Evolutionary conservation across 202 grass and related monocot genomes (phyloP).

Genomic region (Zoysia matrella): DNA sequence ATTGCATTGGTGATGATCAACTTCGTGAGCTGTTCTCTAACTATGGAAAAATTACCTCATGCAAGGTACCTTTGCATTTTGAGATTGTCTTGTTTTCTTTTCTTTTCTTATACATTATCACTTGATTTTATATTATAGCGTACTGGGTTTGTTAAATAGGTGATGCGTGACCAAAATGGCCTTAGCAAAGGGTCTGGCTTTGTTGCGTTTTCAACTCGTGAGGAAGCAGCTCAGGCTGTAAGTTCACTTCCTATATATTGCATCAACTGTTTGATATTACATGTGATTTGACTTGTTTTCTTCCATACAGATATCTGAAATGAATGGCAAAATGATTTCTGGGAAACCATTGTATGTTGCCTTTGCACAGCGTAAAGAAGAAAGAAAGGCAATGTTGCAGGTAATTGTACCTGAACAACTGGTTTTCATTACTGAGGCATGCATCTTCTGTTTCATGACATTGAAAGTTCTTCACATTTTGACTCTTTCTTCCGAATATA

Average conservation of each 20-base stretch:
- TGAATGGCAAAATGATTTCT: slow-evolving; percentile 74
- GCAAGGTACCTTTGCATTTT: neutral
- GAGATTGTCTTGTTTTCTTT: neutral
- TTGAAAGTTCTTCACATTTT: neutral
- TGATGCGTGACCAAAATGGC: too few relatives aligned
- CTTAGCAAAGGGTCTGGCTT: too few relatives aligned
- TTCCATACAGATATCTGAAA: slow-evolving; percentile 66
- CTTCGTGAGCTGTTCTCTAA: slow-evolving; percentile 69
- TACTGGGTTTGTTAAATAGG: too few relatives aligned
- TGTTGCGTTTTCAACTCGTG: too few relatives aligned
- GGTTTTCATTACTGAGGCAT: neutral
- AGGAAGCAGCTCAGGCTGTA: too few relatives aligned
- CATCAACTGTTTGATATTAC: neutral
- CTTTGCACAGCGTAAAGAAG: too few relatives aligned
- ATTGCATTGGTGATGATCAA: slow-evolving; percentile 78
- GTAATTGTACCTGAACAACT: slow-evolving; percentile 40
- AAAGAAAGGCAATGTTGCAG: slow-evolving; percentile 82
- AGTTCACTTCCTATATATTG: slow-evolving; percentile 7
- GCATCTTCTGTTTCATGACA: neutral
- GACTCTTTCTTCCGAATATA: neutral
- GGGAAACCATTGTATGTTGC: too few relatives aligned
- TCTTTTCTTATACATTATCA: slow-evolving; percentile 14
- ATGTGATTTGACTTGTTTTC: slow-evolving; percentile 26
- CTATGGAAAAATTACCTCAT: slow-evolving; percentile 38
- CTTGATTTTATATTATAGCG: slow-evolving; percentile 28